These are phyloP conservation scores for Leucosporidium creatinivorum DNA, from an alignment of 768 basidiomycete species.

Conservation along the genomic window DNA sequence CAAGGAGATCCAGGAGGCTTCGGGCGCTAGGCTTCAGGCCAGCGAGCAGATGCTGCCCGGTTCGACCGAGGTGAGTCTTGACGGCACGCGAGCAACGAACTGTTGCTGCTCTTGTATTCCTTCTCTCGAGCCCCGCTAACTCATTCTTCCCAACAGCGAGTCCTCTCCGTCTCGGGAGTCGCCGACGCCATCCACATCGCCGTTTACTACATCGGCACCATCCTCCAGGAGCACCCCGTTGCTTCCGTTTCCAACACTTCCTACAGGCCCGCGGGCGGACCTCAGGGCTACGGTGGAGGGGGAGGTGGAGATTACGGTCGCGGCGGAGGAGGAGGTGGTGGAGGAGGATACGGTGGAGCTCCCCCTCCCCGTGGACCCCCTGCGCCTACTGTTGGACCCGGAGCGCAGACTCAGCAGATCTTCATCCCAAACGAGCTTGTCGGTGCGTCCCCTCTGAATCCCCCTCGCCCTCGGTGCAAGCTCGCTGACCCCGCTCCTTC, in stretches of 20 bases:
- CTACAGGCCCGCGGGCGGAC: slow-evolving; percentile 16
- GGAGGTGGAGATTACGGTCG: not conserved
- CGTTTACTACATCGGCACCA: slow-evolving; percentile 97
- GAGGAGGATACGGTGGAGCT: not conserved
- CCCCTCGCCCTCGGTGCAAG: not conserved
- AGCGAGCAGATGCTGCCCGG: slow-evolving; percentile 98
- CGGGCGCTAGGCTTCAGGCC: slow-evolving; percentile 89
- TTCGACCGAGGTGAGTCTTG: slow-evolving; percentile 78
- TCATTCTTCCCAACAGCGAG: slow-evolving; percentile 55
- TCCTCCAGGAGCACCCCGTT: slow-evolving; percentile 67
- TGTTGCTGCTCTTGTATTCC: too few relatives aligned
- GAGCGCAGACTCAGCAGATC: slow-evolving; percentile 83
- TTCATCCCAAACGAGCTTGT: slow-evolving; percentile 97
- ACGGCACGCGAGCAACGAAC: too few relatives aligned
- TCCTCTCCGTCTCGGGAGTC: slow-evolving; percentile 94
- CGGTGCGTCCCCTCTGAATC: slow-evolving; percentile 39
- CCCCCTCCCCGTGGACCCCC: not conserved
- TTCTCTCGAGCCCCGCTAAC: too few relatives aligned
- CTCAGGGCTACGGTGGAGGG: slow-evolving; percentile 6
- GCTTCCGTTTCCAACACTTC: slow-evolving; percentile 45
- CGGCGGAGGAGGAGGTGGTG: slow-evolving; percentile 3
- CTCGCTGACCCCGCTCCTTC: not conserved
- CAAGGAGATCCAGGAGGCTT: slow-evolving; percentile 99
- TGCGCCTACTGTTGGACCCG: slow-evolving; percentile 44
- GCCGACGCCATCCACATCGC: slow-evolving; percentile 99